Evolutionary conservation across 83 land plant genomes (phyloP).

Genomic region (Picea abies): DNA sequence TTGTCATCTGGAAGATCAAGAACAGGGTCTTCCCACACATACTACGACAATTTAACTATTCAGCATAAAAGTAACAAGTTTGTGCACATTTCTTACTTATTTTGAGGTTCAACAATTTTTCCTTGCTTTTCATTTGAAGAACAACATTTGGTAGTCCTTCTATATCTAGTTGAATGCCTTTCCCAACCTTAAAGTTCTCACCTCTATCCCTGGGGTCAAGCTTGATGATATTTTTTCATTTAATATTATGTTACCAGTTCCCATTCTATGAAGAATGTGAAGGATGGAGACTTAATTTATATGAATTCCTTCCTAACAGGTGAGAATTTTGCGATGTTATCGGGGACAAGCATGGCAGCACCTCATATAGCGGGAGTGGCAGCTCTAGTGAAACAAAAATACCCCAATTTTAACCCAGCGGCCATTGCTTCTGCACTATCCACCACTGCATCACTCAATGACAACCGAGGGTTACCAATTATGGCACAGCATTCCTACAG

Average conservation of each 20-base stretch:
- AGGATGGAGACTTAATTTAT: not conserved
- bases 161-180: not conserved
- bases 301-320: conserved; percentile 34
- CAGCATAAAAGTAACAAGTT: not conserved
- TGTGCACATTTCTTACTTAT: not conserved
- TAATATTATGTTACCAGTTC: not conserved
- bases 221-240: not conserved
- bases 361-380: conserved; percentile 91
- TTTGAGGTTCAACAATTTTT: not conserved
- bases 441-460: conserved; percentile 72
- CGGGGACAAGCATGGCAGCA: conserved; percentile 95
- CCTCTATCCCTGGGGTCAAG: not conserved
- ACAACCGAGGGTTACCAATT: conserved; percentile 68
- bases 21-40: not conserved
- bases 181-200: not conserved
- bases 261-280: not conserved
- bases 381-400: conserved; percentile 77
- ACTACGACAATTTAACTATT: not conserved
- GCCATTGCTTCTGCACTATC: conserved; percentile 85
- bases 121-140: not conserved
- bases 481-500: conserved; percentile 80
- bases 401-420: conserved; percentile 66
- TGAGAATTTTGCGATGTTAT: conserved; percentile 80
- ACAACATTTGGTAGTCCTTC: not conserved
- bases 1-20: not conserved